Evolutionary conservation across 2,329 filamentous ascomycete genomes (phyloP).

Genomic region (Fusarium domesticum): DNA sequence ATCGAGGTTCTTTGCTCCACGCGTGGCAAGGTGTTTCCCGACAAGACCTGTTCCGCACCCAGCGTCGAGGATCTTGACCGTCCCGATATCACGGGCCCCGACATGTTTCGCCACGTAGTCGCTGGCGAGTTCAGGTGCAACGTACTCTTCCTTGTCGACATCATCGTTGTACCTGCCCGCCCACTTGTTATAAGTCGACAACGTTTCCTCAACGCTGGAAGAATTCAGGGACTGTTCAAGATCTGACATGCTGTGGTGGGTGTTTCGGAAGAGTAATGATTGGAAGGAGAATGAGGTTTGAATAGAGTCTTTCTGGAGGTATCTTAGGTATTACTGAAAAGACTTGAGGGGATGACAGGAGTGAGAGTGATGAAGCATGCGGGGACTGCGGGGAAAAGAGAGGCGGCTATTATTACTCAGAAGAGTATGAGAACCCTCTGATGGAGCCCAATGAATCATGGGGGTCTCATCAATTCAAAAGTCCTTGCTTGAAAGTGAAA

Average conservation of each 20-base stretch:
- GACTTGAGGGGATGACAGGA: too few relatives aligned
- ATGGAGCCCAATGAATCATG: too few relatives aligned
- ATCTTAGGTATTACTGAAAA: too few relatives aligned
- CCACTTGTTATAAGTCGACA: constrained; percentile 26
- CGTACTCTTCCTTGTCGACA: constrained; percentile 35
- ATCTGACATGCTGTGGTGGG: constrained; percentile 3
- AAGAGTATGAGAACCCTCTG: too few relatives aligned
- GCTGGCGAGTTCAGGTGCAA: constrained; percentile 38
- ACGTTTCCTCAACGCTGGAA: constrained; percentile 7
- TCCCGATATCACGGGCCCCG: constrained; percentile 2
- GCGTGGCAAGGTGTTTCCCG: constrained; percentile 40
- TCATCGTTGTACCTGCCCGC: constrained; percentile 29
- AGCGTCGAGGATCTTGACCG: constrained; percentile 42
- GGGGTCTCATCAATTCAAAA: too few relatives aligned
- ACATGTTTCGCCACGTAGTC: constrained; percentile 27
- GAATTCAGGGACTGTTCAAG: constrained; percentile 11
- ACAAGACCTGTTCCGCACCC: constrained; percentile 53
- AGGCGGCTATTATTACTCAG: too few relatives aligned
- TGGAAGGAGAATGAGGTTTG: too few relatives aligned
- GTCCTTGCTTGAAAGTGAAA: too few relatives aligned
- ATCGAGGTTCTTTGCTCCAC: constrained; percentile 40
- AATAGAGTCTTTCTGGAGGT: too few relatives aligned
- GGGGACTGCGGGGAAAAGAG: too few relatives aligned
- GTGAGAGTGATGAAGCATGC: too few relatives aligned
- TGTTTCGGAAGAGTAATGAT: too few relatives aligned